Evolutionary conservation across 805 yeast genomes (phyloP), one percentile per base, ranked within the genome.

Genomic region (Saturnispora quitensis): DNA sequence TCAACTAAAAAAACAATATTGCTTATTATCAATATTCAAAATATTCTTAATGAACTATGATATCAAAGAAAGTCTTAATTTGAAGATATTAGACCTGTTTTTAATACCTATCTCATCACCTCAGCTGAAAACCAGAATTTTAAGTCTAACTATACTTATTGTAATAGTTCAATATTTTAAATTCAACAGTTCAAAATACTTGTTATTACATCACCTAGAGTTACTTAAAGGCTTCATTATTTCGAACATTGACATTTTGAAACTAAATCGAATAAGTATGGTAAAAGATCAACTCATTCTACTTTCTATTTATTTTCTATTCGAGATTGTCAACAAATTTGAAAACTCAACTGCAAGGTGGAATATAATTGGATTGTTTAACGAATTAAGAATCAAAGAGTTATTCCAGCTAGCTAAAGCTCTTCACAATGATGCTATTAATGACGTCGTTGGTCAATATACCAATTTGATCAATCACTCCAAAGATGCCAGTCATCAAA

Each of bases 81-180:
- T 49, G 20, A 18, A 40, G 8, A 43, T 43, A 10, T 18, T 43
- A 13, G 27, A 49, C 27, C n/a, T 35, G 2, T 33, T 20, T 5
- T 3, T 49, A 4, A 20, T 40, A 18, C 34, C 51, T 4, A 69
- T 93, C 45, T 64, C 85, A 8, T 87, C 97, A 3, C 82, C 89
- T 0, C 74, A 87, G 51, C 68, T 89, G 35, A 70, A 82, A 2
- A 89, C 97, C 0, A 73, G 96, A 57, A 84, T 81, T 58, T 71
- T 84, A 36, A 93, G 89, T 1, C 84, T 91, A 1, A 97, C 90
- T 55, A 77, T 90, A 56, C 69, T 89, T 48, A 75, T 80, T 25
- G 75, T 80, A 47, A 61, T 83, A 35, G 15, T 49, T 17, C 36
- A 43, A 20, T 34, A 42, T 33, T 43, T 35, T 25, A 34, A 38